Evolutionary conservation across 169 alveolate species (phyloP), one percentile per base, ranked within the genome.

Genomic region (Plasmodium gallinaceum): DNA sequence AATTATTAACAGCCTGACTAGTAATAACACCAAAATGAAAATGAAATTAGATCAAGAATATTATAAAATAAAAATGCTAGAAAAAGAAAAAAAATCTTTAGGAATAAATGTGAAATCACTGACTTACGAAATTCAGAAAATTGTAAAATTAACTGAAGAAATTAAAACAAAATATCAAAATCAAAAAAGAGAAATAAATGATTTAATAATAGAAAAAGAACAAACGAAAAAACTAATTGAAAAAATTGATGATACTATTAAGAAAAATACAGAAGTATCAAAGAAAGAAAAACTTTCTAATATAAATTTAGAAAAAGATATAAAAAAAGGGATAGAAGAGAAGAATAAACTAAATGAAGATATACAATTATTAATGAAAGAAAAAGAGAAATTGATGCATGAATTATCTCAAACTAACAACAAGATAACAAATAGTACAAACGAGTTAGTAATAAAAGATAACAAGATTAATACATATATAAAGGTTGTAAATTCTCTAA

Each of bases 291-390:
- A 83, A 83, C 52, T 83, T 12, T 16, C 7, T 42, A 54, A 66
- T 16, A 83, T 68, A 4, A 68, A 66, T 8, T 46, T 83, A 32
- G 91, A 83, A 71, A 83, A 83, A 46, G 91, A 83, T 37, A 83
- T 83, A 0, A 66, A 83, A 48, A 83, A 83, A 68, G 42, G 57
- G n/a, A n/a, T 72, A 20, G 83, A 83, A 66, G 91, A 83, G 18
- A 66, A 83, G 68, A 83, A 83, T 60, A 83, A 83, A 62, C 42
- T 83, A 10, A 68, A 68, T 68, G 91, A 83, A 68, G 91, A 83
- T 37, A 83, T 83, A 39, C 72, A 83, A 51, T 26, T 61, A n/a
- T 52, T 83, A n/a, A 48, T 20, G 37, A 83, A 83, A 16, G 66
- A 83, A 61, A 83, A 54, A 57, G 91, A 83, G 1, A 83, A 83